Base-by-base conservation (phyloP, 352 stramenopile genomes). In the Globisporangium paroecandrum region DNA sequence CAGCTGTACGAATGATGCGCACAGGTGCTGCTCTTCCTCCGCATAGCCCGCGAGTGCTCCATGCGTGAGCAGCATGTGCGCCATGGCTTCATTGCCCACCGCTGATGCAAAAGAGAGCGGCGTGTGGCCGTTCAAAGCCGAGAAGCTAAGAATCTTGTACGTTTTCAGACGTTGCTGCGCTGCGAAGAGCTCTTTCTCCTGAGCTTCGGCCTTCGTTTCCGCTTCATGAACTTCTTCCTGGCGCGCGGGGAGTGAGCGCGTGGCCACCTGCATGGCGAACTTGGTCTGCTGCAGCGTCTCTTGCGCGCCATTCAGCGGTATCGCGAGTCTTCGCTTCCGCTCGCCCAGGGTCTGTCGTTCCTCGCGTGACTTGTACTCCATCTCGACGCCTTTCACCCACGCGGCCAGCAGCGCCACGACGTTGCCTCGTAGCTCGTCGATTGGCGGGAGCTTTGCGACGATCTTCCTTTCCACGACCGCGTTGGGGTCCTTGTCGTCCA, bases 301-400 rank as follows among this genome's bases (percentile, higher is more conserved):
- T 12, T 82, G 73, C 2, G 78, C 73, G 0, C 65, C 27, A 0
- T 58, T 69, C 20, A 90, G 72, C 8, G 78, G 77, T 13, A 76
- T 70, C 15, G 73, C 78, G 18, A 93, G 69, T 34, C 78, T 71
- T 1, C 76, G 77, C 65, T 87, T 87, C 29, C 79, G 80, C 46
- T 93, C 81, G 0, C 67, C 68, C 4, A 93, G 71, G n/a, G 73
- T 76, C 34, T 88, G 77, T 0, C 81, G 78, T 25, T 91, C 82
- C 0, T 68, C 74, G 34, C 68, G 72, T n/a, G 83, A 73, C n/a
- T 83, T 85, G 68, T 94, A 90, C 62, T 94, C 84, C 29, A 86
- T 77, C 62, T 91, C 87, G 22, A 94, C 84, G 1, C 87, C 84
- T 67, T 83, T 82, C 4, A 93, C 79, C 85, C 87, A 94, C 5